Evolutionary conservation across 768 basidiomycete species (phyloP).

Genomic region (Rickenella mellea): DNA sequence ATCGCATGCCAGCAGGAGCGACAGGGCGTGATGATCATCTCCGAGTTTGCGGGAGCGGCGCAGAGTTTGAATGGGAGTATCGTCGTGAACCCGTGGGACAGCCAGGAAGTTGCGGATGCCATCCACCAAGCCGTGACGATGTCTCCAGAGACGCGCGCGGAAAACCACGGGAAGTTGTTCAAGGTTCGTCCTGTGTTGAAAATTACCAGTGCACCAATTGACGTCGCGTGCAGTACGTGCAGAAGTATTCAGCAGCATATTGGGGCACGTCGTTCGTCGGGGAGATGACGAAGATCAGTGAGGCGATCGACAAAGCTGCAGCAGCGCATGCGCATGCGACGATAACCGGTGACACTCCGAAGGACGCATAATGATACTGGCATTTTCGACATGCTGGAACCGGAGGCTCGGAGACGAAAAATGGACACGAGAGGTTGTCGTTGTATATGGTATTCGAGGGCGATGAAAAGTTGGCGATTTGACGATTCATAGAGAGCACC

Average conservation of each 20-base stretch:
- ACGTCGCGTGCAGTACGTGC: slow-evolving; percentile 49
- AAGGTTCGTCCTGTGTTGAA: slow-evolving; percentile 36
- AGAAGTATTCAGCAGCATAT: slow-evolving; percentile 87
- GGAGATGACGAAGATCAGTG: slow-evolving; percentile 59
- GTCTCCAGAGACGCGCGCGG: slow-evolving; percentile 70
- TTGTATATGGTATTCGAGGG: too few species aligned
- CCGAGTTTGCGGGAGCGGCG: slow-evolving; percentile 96
- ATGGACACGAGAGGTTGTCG: too few species aligned
- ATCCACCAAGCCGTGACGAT: slow-evolving; percentile 93
- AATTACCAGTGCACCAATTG: neutral
- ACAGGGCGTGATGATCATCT: slow-evolving; percentile 95
- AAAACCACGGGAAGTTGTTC: slow-evolving; percentile 93
- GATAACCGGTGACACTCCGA: too few species aligned
- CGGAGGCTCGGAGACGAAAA: too few species aligned
- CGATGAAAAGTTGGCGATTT: too few species aligned
- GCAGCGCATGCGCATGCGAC: too few species aligned
- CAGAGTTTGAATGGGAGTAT: slow-evolving; percentile 92
- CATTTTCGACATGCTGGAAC: too few species aligned
- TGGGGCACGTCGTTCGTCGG: slow-evolving; percentile 88
- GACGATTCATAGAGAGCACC: too few species aligned
- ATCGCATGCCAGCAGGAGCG: slow-evolving; percentile 89
- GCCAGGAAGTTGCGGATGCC: slow-evolving; percentile 96
- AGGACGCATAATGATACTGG: too few species aligned
- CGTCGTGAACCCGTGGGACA: slow-evolving; percentile 99
- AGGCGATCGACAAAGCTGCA: too few species aligned